phyloP scores from a whole-genome alignment of 345 rosid species.

The Dipteronia sinensis region DNA sequence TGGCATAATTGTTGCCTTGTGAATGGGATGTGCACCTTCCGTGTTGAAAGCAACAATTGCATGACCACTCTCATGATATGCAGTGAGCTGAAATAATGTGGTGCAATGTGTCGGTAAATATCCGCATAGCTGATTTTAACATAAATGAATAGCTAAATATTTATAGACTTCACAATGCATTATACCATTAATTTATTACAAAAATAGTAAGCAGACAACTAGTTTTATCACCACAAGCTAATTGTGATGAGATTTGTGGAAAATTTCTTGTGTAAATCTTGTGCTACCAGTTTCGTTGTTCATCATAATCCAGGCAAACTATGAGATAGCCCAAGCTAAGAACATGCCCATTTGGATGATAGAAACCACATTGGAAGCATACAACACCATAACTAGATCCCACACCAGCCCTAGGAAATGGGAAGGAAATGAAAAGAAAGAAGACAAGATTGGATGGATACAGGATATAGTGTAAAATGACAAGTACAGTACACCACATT shows the following conservation, averaged over 20 bases:
- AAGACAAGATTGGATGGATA: background rate
- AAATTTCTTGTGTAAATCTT: background rate
- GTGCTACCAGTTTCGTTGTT: background rate
- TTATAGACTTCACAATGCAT: background rate
- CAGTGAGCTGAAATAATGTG: constrained; percentile 68
- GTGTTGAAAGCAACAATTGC: constrained; percentile 94
- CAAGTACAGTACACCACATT: background rate
- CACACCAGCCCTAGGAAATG: background rate
- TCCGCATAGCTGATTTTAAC: background rate
- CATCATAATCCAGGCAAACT: background rate
- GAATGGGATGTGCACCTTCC: constrained; percentile 92
- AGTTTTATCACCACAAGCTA: background rate
- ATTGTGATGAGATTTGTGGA: background rate
- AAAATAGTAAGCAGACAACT: background rate
- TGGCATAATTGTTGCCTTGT: constrained; percentile 98
- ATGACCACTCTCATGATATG: constrained; percentile 99
- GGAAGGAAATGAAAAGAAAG: background rate
- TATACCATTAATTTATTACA: background rate
- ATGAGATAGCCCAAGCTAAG: background rate
- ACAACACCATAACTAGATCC: background rate
- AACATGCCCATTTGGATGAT: background rate
- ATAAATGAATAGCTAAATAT: background rate
- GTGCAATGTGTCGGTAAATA: constrained; percentile 15
- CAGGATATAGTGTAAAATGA: background rate
- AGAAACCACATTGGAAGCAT: background rate